Evolutionary conservation across 2,329 filamentous ascomycete species (phyloP), one percentile per base, ranked within the genome.

Genomic region (Ascochyta clinopodiicola): DNA sequence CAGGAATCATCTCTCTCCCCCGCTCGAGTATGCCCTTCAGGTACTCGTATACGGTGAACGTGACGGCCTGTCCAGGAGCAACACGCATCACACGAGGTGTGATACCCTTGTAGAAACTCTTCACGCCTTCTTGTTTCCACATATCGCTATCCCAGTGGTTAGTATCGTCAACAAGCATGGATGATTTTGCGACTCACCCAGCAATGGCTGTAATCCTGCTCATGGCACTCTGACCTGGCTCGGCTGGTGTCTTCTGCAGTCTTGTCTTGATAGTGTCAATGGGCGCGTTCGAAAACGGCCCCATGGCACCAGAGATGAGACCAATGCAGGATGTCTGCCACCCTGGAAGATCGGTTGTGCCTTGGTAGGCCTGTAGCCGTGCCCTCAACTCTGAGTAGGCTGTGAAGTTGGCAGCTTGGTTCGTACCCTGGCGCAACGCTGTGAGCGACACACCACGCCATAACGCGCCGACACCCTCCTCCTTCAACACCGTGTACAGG

Each of bases 251-350:
- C 79, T 92, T 95, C 77, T 99, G 95, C 75, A 99, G 80, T 45
- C 95, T 83, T 37, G 95, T 99, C 87, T 99, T 99, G 82, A 99
- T 98, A 35, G 95, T 99, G 73, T 99, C 95, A 74, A 99, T 98
- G 21, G 95, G 95, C 25, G 96, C 95, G 74, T 99, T 99, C 67
- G 90, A 95, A 72, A 99, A 85, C 5, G 95, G 95, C 1, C 95
- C 95, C 86, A 99, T 96, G 59, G 95, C 95, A 66, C 95, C 95
- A 49, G 87, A 91, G 24, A 99, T 88, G 51, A 99, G 83, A 31
- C 93, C 95, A 66, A 98, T 96, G 6, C 94, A 45, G 6, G 92
- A 93, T 2, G 95, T 99, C 79, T 98, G 92, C 79, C 89, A 98
- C 48, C 87, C 86, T 2, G 95, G 94, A 37, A 99, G 81, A 61